Base-by-base conservation (phyloP, 2,329 filamentous ascomycete genomes). In the Thelonectria discophora region DNA sequence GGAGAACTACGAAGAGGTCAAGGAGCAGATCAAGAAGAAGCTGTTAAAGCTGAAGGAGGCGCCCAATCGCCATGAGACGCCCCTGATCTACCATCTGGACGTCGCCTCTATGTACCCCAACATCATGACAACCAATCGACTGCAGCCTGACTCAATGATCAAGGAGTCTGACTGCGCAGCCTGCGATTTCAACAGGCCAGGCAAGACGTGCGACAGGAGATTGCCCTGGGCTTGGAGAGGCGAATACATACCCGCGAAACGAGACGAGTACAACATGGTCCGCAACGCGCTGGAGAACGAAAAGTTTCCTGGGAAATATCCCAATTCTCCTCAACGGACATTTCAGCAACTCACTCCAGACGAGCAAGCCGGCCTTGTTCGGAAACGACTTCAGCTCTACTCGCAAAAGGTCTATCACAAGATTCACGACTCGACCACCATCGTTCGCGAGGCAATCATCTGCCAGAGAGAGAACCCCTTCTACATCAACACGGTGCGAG, bases 371-470 rank as follows among this genome's bases (percentile, higher is more conserved):
- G 79, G 73, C 1, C 82, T 95, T 37, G 84, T 97, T 51, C 90
- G 93, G 69, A 99, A 98, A 74, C 89, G 95, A 34, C 81, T 99
- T 49, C 93, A 94, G 66, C 85, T 93, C 34, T 99, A 97, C 80
- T 96, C 93, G 73, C 97, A 98, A 77, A 99, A 99, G 79, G 97
- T 99, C 65, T 99, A 99, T 75, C 95, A 99, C 84, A 99, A 98
- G 77, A 98, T 99, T 62, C 94, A 97, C 76, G 95, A 98, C 64
- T 91, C 92, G 12, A 97, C 90, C 51, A 98, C 92, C 0, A 95
- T 96, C 60, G 90, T 95, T 64, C 88, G 94, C 55, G 95, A 99
- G 76, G 95, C 96, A 11, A 97, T 99, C 74, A 98, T 99, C 72
- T 99, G 95, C 73, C 95, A 99, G 74, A 87, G 95, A 65, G 95